Conservation (phyloP, 139 green algal species). For the Bryopsis sp. region DNA sequence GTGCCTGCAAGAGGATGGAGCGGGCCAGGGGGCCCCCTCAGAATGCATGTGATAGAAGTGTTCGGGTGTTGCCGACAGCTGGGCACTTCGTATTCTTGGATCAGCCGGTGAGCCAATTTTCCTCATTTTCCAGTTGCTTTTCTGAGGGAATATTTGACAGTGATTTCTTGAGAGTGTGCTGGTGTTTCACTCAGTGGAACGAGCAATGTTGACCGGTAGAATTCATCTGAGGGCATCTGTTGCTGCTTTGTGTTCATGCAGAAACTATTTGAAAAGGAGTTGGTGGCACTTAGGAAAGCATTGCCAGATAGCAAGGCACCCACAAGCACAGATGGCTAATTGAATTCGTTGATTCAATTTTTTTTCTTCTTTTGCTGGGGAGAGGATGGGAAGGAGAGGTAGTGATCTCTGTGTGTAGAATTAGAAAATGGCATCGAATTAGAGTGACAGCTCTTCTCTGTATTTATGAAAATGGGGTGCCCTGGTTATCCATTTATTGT, state of each 20-base stretch:
- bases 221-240: neutral
- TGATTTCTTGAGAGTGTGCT: neutral
- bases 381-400: no score
- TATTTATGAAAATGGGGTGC: no score
- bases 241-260: neutral
- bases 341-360: no score
- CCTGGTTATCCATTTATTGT: no score
- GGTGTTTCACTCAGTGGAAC: neutral
- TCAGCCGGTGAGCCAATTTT: constrained; percentile 31
- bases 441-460: no score
- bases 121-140: neutral
- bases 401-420: no score
- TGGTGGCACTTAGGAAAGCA: constrained; percentile 1
- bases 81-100: constrained; percentile 75
- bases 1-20: constrained; percentile 17
- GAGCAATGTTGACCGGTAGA: neutral
- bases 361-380: no score
- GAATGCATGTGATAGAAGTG: constrained; percentile 23
- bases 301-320: no score
- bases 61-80: constrained; percentile 33
- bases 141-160: neutral
- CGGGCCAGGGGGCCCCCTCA: neutral
- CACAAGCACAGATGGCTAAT: no score
- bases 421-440: no score
- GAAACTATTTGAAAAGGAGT: constrained; percentile 15